Base-by-base conservation (phyloP, 306 rosid genomes). In the Mimosa pudica region DNA sequence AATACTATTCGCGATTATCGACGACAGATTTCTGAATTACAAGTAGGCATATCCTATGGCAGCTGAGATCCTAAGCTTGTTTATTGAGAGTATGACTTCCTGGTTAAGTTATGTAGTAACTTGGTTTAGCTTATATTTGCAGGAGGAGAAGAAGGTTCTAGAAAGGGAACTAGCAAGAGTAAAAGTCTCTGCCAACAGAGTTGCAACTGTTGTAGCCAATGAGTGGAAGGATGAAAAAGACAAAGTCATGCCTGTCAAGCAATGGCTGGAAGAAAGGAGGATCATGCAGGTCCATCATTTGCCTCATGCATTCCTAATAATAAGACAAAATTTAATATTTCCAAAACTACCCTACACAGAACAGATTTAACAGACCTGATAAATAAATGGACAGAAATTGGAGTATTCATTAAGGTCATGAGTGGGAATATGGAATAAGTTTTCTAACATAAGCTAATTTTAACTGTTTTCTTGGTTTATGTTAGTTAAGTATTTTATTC, bases 221-320 rank as follows among this genome's bases (percentile, higher is more conserved):
- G 99, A 91, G 89, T 95, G 99, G 99, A 95, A 91, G 84, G 97
- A 95, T 52, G 99, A 92, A 82, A 90, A 81, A 76, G 94, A 91
- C 79, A 90, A 85, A 80, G 98, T 95, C 80, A 93, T 95, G 99
- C 97, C 99, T 10, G 94, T 95, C 71, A 93, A 82, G 80, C 97
- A 95, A 76, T 95, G 98, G 98, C 80, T 95, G 12, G 98, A 92
- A 81, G 98, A 95, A 81, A 89, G 98, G 85, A 90, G 93, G 77
- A 80, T 94, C 1, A 66, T 91, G 90, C 98, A 90, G 94, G 98
- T 93, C 83, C 74, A 78, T 61, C 6, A 24, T 76, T 38, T 38
- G 42, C 42, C 5, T 38, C 5, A 3, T 1, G 1, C 42, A 38
- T 38, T 38, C 42, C 42, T 38, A 38, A 38, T 38, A 0, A 38